These are phyloP conservation scores for Colletotrichum falcatum DNA, from an alignment of 2,329 filamentous ascomycete genomes.

Conservation along the genomic window DNA sequence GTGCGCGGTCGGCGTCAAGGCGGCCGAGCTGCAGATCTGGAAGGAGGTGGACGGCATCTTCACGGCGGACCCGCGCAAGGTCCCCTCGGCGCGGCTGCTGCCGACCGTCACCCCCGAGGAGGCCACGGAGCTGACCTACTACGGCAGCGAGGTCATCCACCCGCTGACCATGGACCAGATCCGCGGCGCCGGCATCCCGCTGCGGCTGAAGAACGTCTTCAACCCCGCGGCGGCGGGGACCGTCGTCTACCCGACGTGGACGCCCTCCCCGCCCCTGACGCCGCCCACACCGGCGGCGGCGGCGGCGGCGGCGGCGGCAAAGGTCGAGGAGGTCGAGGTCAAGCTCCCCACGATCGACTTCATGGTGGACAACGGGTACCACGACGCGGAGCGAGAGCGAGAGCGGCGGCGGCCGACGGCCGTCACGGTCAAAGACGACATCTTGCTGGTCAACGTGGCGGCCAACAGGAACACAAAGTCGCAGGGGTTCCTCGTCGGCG, in stretches of 20 bases:
- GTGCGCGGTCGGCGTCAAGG: conserved; percentile 85
- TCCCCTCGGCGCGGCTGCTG: conserved; percentile 88
- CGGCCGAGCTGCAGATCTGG: conserved; percentile 94
- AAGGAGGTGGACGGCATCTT: conserved; percentile 99
- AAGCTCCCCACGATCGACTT: conserved; percentile 47
- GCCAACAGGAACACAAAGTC: conserved; percentile 96
- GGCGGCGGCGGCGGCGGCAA: conserved; percentile 43
- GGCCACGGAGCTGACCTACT: conserved; percentile 94
- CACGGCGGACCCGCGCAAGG: conserved; percentile 84
- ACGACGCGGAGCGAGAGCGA: conserved; percentile 18
- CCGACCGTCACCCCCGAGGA: conserved; percentile 91
- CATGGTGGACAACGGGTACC: conserved; percentile 30
- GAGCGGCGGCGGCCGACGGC: conserved; percentile 84
- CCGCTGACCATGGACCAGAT: conserved; percentile 98
- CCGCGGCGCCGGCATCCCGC: conserved; percentile 84
- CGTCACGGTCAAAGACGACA: conserved; percentile 96
- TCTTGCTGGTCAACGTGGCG: conserved; percentile 97
- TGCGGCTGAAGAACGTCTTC: conserved; percentile 92
- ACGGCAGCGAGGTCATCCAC: conserved; percentile 96
- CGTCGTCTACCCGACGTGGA: conserved; percentile 81
- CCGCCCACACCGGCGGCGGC: conserved; percentile 55
- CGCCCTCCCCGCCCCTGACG: conserved; percentile 67
- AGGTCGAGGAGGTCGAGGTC: conserved; percentile 52
- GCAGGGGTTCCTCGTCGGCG: conserved; percentile 93
- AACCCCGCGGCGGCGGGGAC: conserved; percentile 84